Percentiles rank a stretch among this genome's conserved stretches.
Evolutionary conservation across 495 filamentous ascomycete species (phyloP).

Genomic region (Hyaloscypha hepaticicola): DNA sequence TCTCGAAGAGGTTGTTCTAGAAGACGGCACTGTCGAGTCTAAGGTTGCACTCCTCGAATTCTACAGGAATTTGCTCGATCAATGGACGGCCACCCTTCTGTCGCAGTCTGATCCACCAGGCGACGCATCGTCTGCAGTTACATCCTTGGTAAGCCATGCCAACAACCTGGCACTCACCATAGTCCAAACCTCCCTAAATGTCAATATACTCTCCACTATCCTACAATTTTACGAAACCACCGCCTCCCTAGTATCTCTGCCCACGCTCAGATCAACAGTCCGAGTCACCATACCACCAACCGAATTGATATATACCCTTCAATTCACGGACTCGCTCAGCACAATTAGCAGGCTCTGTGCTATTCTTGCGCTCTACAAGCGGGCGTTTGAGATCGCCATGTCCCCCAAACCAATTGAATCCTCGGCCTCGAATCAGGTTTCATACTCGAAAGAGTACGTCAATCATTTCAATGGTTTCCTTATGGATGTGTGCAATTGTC

Average conservation of each 20-base stretch:
- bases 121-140: constrained; percentile 39
- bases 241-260: constrained; percentile 54
- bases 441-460: constrained; percentile 54
- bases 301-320: constrained; percentile 65
- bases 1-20: constrained; percentile 58
- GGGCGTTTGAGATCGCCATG: constrained; percentile 68
- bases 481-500: constrained; percentile 85
- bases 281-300: constrained; percentile 67
- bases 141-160: constrained; percentile 53
- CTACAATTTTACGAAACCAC: constrained; percentile 68
- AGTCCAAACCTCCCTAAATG: constrained; percentile 44
- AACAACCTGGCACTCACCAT: constrained; percentile 63
- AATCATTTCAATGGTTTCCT: constrained; percentile 80
- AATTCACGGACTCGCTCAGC: constrained; percentile 60
- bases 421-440: constrained; percentile 27
- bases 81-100: constrained; percentile 59
- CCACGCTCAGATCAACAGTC: constrained; percentile 47
- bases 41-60: constrained; percentile 61
- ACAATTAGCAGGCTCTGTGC: constrained; percentile 70
- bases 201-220: constrained; percentile 48
- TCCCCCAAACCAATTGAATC: constrained; percentile 21
- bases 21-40: constrained; percentile 45
- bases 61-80: constrained; percentile 66
- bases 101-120: constrained; percentile 31
- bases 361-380: constrained; percentile 68